Conservation (phyloP, 2,329 filamentous ascomycete species). For the Fonsecaea monophora region DNA sequence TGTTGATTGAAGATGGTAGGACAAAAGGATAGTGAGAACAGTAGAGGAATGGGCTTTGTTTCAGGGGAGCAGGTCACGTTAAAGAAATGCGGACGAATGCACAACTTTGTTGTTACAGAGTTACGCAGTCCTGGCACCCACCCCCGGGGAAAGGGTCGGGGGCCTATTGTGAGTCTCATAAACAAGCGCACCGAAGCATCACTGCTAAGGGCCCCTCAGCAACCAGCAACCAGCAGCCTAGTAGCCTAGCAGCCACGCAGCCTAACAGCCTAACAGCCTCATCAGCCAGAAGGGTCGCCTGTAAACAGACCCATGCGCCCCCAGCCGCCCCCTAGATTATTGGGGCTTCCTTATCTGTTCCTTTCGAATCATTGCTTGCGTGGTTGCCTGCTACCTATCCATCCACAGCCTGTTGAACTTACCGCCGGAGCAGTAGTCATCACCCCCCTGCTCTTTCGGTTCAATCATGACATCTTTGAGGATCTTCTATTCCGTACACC, state of each 20-base stretch:
- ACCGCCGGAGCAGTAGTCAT: neutral
- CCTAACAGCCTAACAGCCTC: neutral
- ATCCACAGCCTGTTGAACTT: no score
- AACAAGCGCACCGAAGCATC: constrained; percentile 12
- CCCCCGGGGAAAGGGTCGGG: neutral
- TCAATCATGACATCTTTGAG: constrained; percentile 1
- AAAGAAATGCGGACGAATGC: constrained; percentile 4
- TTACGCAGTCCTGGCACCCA: neutral
- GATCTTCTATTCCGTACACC: constrained; percentile 7
- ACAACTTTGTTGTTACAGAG: constrained; percentile 10
- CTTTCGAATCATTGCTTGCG: neutral
- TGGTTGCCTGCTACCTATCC: neutral
- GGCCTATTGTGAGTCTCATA: constrained; percentile 10
- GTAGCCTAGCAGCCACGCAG: neutral
- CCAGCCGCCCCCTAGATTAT: neutral
- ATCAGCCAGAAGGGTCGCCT: neutral
- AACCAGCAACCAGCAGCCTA: constrained; percentile 8
- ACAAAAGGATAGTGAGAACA: constrained; percentile 1
- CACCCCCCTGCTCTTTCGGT: neutral
- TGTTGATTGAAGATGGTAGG: neutral
- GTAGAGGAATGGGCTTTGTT: constrained; percentile 3
- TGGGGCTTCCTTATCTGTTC: neutral
- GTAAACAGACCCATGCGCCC: neutral
- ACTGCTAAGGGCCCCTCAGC: constrained; percentile 11
- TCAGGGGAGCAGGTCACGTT: constrained; percentile 1